phyloP scores from a whole-genome alignment of 1,284 basidiomycete genomes.

The Kalmanozyma brasiliensis region DNA sequence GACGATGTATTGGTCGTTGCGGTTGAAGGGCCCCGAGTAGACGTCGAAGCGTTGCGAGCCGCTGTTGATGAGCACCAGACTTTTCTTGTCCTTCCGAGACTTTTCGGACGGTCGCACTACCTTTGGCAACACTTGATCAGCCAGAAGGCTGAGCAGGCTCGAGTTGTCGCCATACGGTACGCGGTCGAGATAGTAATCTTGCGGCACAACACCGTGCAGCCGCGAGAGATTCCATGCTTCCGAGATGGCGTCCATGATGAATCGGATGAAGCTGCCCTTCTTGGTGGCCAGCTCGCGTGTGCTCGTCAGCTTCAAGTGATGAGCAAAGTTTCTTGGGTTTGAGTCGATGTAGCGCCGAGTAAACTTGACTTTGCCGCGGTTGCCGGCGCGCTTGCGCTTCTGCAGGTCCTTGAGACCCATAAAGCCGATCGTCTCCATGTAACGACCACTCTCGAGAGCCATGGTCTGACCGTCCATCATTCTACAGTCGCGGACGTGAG shows the following conservation, averaged over 20 bases:
- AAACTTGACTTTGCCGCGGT: constrained; percentile 64
- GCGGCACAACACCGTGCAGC: constrained; percentile 60
- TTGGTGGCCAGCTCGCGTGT: constrained; percentile 54
- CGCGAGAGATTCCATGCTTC: constrained; percentile 60
- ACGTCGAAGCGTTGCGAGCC: constrained; percentile 65
- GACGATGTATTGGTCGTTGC: constrained; percentile 66
- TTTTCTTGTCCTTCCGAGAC: constrained; percentile 38
- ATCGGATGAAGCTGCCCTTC: constrained; percentile 55
- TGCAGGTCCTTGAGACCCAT: constrained; percentile 48
- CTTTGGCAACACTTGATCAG: constrained; percentile 57
- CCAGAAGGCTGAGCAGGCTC: constrained; percentile 58
- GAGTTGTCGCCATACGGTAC: constrained; percentile 47
- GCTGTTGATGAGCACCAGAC: constrained; percentile 63
- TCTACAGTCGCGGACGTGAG: constrained; percentile 63
- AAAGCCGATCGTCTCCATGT: constrained; percentile 57
- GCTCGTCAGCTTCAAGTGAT: constrained; percentile 43
- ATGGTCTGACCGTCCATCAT: constrained; percentile 58
- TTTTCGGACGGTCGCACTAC: constrained; percentile 60
- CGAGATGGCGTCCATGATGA: constrained; percentile 59
- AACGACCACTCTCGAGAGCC: constrained; percentile 64
- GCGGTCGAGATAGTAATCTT: constrained; percentile 65
- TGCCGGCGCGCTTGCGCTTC: constrained; percentile 30
- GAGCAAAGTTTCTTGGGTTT: constrained; percentile 69
- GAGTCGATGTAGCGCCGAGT: constrained; percentile 70
- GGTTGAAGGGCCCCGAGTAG: constrained; percentile 59